Evolutionary conservation across 176 grass and related monocot species (phyloP), one percentile per base, ranked within the genome.

Genomic region (Saccharum spontaneum): DNA sequence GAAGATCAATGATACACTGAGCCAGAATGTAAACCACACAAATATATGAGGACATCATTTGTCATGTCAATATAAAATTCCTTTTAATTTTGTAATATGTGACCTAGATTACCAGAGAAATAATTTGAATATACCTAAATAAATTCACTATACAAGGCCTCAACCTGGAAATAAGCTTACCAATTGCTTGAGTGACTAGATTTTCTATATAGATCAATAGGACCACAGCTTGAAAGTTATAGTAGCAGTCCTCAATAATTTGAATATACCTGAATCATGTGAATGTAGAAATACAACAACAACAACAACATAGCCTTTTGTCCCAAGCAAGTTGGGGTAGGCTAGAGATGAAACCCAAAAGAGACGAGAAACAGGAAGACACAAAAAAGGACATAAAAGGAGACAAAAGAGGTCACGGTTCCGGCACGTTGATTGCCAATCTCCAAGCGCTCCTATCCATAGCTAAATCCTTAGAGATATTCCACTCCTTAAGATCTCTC

Each of bases 201-300:
- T 13, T 81, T 26, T 54, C 43, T 74, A n/a, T 39, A 16, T 41
- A 82, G 17, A 39, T 34, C 41, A 48, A 78, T 26, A 38, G 22
- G 38, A 88, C 16, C 22, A 26, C 69, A 72, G 63, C n/a, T 26
- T 44, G 40, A 15, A 76, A 71, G 22, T 61, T 46, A 69, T 70
- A 62, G 13, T 71, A 57, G n/a, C 63, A 45, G 31, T 70, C 34
- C 10, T 31, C 2, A 26, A 82, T 37, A 87, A 86, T 73, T 80
- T 77, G 49, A 28, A 72, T 38, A 66, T 54, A 49, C 6, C 16
- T 33, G 3, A 41, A 54, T 40, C 24, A 60, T 20, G 33, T 13
- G 3, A 43, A 78, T 78, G 34, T 64, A n/a, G 9, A 49, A 52
- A 30, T 34, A 28, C n/a, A n/a, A n/a, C n/a, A n/a, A n/a, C n/a